Base-by-base conservation (phyloP, 2,329 filamentous ascomycete genomes). In the Emmonsiellopsis sp. region DNA sequence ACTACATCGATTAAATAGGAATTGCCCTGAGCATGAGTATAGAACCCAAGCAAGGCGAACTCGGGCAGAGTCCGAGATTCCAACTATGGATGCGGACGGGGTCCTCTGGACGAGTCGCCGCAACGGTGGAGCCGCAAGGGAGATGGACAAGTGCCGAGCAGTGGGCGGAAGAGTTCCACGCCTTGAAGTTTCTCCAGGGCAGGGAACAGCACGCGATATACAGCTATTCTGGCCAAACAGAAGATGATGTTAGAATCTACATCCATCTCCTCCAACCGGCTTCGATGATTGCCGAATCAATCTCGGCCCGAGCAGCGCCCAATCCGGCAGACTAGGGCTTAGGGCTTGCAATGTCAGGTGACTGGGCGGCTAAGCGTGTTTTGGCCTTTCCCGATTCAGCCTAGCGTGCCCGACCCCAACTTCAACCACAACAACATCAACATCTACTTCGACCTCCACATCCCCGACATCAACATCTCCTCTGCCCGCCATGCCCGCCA, bases 1-100 rank as follows among this genome's bases (percentile, higher is more conserved):
- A 30, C 34, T n/a, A 11, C 13, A 20, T 37, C 16, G 16, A 30
- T 49, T 49, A 49, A 49, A 49, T 49, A 49, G 31, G 20, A 10
- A 47, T 20, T 34, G 11, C 13, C 3, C 3, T 7, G n/a, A 26
- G 20, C 20, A 5, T 26, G 41, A 44, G 15, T 26, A 26, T 20
- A 3, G 30, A 8, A 35, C 13, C 9, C 13, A 34, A 37, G 2
- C 20, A 38, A 16, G 15, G 20, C 34, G 5, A 10, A 49, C 34
- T 49, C 46, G 46, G 46, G 34, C 15, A 49, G 34, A 35, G 37
- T 49, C 46, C 46, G 46, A 49, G 46, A 40, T 20, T 38, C 7
- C 11, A 7, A n/a, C 31, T 15, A n/a, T 16, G 20, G n/a, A 13
- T 9, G 32, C 45, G 32, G n/a, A 16, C 9, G 7, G 44, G 10